Conservation (phyloP, 2,329 filamentous ascomycete species). For the Hypoxylon sp. region DNA sequence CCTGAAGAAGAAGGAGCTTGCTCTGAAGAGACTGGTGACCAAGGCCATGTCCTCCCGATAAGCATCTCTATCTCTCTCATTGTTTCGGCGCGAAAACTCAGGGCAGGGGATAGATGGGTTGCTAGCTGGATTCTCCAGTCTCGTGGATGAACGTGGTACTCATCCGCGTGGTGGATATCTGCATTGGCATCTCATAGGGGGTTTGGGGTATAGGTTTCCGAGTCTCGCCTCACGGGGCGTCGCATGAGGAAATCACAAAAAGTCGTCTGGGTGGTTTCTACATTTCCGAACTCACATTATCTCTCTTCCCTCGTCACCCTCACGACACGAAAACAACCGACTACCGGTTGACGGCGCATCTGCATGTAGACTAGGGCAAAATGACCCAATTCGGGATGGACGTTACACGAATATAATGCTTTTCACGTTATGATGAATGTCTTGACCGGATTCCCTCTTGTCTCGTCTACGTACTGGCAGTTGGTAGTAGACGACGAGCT, state of each 20-base stretch:
- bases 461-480: too few species aligned
- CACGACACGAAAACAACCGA: slow-evolving; percentile 34
- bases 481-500: too few species aligned
- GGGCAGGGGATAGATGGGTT: slow-evolving; percentile 42
- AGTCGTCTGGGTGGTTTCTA: slow-evolving; percentile 44
- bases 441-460: too few species aligned
- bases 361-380: slow-evolving; percentile 49
- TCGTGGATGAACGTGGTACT: slow-evolving; percentile 38
- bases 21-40: slow-evolving; percentile 96
- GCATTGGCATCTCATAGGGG: slow-evolving; percentile 36
- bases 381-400: slow-evolving; percentile 34
- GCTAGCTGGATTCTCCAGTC: slow-evolving; percentile 40
- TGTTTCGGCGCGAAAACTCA: slow-evolving; percentile 39
- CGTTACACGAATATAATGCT: slow-evolving; percentile 29
- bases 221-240: slow-evolving; percentile 37
- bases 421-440: slow-evolving; percentile 24
- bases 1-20: slow-evolving; percentile 99
- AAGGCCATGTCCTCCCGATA: slow-evolving; percentile 97
- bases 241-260: slow-evolving; percentile 42
- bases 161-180: slow-evolving; percentile 39
- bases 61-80: slow-evolving; percentile 46
- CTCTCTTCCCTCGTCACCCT: slow-evolving; percentile 32
- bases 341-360: slow-evolving; percentile 42
- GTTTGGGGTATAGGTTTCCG: slow-evolving; percentile 32
- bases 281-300: slow-evolving; percentile 38